Percentiles rank a stretch among this genome's conserved stretches.
Evolutionary conservation across 345 rosid genomes (phyloP).

Genomic region (rapeseed (Brassica napus)): DNA sequence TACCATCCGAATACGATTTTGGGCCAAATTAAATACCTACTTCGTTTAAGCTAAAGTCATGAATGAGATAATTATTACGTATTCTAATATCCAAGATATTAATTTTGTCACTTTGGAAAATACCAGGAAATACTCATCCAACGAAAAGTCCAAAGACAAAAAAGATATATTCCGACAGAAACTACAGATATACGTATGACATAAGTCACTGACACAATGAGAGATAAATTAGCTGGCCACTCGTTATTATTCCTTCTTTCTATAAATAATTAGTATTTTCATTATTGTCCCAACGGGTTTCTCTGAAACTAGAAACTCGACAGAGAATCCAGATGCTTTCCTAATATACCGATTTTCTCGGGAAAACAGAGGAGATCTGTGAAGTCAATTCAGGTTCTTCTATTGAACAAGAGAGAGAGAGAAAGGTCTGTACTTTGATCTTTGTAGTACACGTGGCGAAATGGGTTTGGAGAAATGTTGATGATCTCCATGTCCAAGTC

Average conservation of each 20-base stretch:
- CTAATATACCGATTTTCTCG: slow-evolving; percentile 27
- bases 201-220: slow-evolving; percentile 37
- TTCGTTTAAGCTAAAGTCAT: neutral
- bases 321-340: slow-evolving; percentile 39
- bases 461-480: slow-evolving; percentile 46
- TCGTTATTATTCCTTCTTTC: slow-evolving; percentile 45
- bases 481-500: slow-evolving; percentile 18
- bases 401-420: slow-evolving; percentile 15
- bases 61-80: neutral
- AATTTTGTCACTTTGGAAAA: neutral
- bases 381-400: slow-evolving; percentile 29
- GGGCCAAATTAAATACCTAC: neutral
- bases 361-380: slow-evolving; percentile 27
- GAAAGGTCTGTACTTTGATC: slow-evolving; percentile 27
- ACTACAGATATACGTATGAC: neutral
- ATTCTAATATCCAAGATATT: neutral
- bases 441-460: slow-evolving; percentile 42
- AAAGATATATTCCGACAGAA: neutral
- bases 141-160: neutral
- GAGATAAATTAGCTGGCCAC: slow-evolving; percentile 71
- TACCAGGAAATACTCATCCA: neutral
- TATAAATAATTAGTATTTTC: neutral
- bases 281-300: slow-evolving; percentile 36
- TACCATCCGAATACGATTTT: neutral
- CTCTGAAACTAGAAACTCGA: slow-evolving; percentile 45